Conservation (phyloP, 352 stramenopile species). For the Globisporangium spiculum region DNA sequence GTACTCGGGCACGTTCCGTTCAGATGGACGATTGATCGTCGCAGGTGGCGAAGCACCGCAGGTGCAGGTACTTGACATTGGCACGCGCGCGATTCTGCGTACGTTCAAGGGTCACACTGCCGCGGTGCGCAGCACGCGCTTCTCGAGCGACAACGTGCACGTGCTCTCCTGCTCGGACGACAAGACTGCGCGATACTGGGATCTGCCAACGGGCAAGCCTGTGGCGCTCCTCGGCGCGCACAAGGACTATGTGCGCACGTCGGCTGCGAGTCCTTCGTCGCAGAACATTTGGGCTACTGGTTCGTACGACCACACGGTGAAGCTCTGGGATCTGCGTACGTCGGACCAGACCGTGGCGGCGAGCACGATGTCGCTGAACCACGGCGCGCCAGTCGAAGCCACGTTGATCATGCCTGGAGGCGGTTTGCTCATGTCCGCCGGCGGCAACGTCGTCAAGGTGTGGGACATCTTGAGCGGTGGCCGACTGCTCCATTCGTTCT, state of each 20-base stretch:
- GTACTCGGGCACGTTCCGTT: slow-evolving; percentile 84
- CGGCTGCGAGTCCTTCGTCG: slow-evolving; percentile 63
- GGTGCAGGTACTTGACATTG: slow-evolving; percentile 87
- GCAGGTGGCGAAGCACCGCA: slow-evolving; percentile 70
- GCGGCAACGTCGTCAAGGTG: slow-evolving; percentile 89
- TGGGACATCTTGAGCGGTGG: slow-evolving; percentile 91
- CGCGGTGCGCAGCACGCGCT: slow-evolving; percentile 75
- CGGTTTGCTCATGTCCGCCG: slow-evolving; percentile 79
- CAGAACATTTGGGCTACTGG: slow-evolving; percentile 84
- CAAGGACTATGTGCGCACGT: slow-evolving; percentile 87
- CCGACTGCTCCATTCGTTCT: slow-evolving; percentile 85
- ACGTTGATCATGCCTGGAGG: slow-evolving; percentile 86
- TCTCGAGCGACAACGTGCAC: slow-evolving; percentile 80
- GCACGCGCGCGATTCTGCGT: slow-evolving; percentile 79
- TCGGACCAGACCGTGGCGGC: slow-evolving; percentile 55
- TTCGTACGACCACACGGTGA: slow-evolving; percentile 92
- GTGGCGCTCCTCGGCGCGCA: slow-evolving; percentile 78
- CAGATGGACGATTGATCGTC: slow-evolving; percentile 86
- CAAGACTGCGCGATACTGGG: slow-evolving; percentile 87
- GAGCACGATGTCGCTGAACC: slow-evolving; percentile 62
- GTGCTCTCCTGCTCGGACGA: slow-evolving; percentile 90
- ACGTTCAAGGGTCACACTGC: slow-evolving; percentile 84
- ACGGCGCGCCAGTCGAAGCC: slow-evolving; percentile 87
- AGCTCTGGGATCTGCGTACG: slow-evolving; percentile 90
- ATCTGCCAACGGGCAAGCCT: slow-evolving; percentile 81